These are phyloP conservation scores for Phyllachora maydis DNA, from an alignment of 2,329 filamentous ascomycete genomes.

Conservation along the genomic window DNA sequence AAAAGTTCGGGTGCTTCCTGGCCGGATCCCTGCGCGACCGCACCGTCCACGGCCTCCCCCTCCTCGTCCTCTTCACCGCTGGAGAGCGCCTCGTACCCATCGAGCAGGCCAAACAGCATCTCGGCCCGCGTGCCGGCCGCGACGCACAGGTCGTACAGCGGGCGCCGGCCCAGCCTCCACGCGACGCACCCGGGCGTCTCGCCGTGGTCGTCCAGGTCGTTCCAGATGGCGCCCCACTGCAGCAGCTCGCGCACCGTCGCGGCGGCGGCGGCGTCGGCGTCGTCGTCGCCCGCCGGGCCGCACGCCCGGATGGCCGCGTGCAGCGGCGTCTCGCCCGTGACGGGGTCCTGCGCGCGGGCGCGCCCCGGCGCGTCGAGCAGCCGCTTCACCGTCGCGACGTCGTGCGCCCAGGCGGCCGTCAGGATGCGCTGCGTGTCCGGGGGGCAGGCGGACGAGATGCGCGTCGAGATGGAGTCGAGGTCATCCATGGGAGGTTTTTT, in stretches of 20 bases:
- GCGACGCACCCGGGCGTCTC: slow-evolving; percentile 90
- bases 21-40: slow-evolving; percentile 16
- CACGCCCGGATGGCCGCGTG: slow-evolving; percentile 78
- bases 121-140: slow-evolving; percentile 84
- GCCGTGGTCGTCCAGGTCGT: slow-evolving; percentile 68
- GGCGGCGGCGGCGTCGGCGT: slow-evolving; percentile 32
- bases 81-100: slow-evolving; percentile 56
- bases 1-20: slow-evolving; percentile 10
- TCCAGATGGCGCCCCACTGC: slow-evolving; percentile 88
- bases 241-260: slow-evolving; percentile 55
- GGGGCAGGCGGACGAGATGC: slow-evolving; percentile 31
- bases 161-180: slow-evolving; percentile 40
- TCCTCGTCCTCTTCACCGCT: slow-evolving; percentile 33
- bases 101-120: slow-evolving; percentile 62
- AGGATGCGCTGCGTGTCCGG: slow-evolving; percentile 27
- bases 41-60: slow-evolving; percentile 22
- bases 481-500: slow-evolving; percentile 13
- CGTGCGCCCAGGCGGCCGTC: slow-evolving; percentile 32
- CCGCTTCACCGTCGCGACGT: slow-evolving; percentile 44
- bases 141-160: slow-evolving; percentile 65
- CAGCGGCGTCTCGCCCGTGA: slow-evolving; percentile 70
- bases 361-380: slow-evolving; percentile 42
- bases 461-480: slow-evolving; percentile 26
- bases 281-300: slow-evolving; percentile 16
- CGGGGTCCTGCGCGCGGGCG: slow-evolving; percentile 63